Percentiles rank a stretch among this genome's conserved stretches.
Conservation (phyloP, 441 rosid species). For the Kokia cookei region DNA sequence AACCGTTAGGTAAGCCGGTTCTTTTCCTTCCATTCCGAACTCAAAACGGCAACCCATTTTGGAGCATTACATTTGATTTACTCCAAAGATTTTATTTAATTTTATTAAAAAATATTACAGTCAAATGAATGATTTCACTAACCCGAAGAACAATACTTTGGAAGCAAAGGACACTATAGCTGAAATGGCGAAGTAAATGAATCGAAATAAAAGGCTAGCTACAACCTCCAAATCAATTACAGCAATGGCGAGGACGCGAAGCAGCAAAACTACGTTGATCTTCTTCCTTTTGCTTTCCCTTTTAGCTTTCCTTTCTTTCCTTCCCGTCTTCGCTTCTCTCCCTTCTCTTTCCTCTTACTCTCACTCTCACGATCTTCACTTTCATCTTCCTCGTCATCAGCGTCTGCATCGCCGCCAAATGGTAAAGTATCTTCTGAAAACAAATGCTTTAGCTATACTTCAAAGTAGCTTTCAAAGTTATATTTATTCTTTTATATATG, state of each 20-base stretch:
- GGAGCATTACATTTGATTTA: neutral
- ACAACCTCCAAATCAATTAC: conserved; percentile 2
- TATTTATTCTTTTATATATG: neutral
- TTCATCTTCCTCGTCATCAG: conserved; percentile 13
- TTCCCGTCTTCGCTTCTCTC: conserved; percentile 61
- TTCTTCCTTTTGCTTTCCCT: conserved; percentile 27
- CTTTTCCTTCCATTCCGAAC: neutral
- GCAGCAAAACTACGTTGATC: conserved; percentile 19
- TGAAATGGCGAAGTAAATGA: neutral
- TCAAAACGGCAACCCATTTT: neutral
- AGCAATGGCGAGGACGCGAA: conserved; percentile 9
- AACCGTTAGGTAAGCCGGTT: neutral
- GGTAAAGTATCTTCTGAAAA: conserved; percentile 17
- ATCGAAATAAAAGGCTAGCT: neutral
- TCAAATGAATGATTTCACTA: neutral
- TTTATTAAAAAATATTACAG: neutral
- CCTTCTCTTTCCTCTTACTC: conserved; percentile 37
- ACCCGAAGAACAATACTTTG: neutral
- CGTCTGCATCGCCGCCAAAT: conserved; percentile 10
- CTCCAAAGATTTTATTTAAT: too few species aligned
- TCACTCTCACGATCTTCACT: conserved; percentile 13
- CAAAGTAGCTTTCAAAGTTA: neutral
- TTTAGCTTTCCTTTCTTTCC: conserved; percentile 29
- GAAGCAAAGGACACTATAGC: neutral
- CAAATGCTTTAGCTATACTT: neutral